A percentile compares a stretch with the other conserved stretches of the same genome.
Conservation (phyloP, 1,139 yeast genomes). For the Casaregolazyma suthepensis region DNA sequence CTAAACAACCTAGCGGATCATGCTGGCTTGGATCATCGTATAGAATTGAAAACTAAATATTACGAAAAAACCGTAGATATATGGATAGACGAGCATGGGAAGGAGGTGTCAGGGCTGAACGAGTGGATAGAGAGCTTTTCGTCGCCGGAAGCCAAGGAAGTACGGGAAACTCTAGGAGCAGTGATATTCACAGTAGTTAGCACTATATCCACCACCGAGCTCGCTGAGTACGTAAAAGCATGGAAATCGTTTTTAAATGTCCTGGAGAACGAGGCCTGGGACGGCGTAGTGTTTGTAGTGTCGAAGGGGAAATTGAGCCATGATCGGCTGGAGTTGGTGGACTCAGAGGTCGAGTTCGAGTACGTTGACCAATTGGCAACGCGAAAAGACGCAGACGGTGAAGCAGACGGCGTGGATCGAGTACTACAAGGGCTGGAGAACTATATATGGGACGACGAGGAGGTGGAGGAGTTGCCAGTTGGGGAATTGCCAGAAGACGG, state of each 20-base stretch:
- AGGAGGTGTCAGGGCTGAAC: slow-evolving; percentile 5
- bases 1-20: slow-evolving; percentile 21
- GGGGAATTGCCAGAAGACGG: too few species aligned
- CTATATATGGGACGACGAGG: slow-evolving; percentile 19
- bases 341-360: slow-evolving; percentile 27
- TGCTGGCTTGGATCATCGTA: slow-evolving; percentile 32
- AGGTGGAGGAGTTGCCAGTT: too few species aligned
- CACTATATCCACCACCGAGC: neutral
- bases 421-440: slow-evolving; percentile 28
- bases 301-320: slow-evolving; percentile 11
- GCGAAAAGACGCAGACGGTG: slow-evolving; percentile 9
- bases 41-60: slow-evolving; percentile 34
- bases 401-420: slow-evolving; percentile 22
- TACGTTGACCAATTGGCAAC: slow-evolving; percentile 18
- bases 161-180: slow-evolving; percentile 38
- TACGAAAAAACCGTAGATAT: slow-evolving; percentile 34
- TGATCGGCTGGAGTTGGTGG: slow-evolving; percentile 16
- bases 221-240: slow-evolving; percentile 12
- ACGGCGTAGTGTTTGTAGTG: slow-evolving; percentile 25
- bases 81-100: slow-evolving; percentile 40
- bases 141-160: slow-evolving; percentile 34
- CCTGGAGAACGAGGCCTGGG: slow-evolving; percentile 26
- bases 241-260: slow-evolving; percentile 19
- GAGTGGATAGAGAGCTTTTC: slow-evolving; percentile 36
- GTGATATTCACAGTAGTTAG: slow-evolving; percentile 33